phyloP scores from a whole-genome alignment of 108 stramenopile species.

The Fistulifera solaris region DNA sequence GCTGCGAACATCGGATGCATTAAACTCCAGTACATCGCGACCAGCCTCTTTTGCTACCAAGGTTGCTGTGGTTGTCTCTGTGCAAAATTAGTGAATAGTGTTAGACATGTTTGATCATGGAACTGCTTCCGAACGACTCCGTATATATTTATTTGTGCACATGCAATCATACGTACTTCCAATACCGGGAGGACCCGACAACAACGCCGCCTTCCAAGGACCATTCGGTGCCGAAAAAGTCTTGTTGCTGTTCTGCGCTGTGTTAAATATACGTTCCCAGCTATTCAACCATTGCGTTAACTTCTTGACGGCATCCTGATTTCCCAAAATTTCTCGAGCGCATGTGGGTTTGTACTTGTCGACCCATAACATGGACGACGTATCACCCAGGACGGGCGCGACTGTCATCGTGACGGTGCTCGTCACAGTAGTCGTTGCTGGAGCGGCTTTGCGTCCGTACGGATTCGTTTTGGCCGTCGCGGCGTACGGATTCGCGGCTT shows the following conservation, averaged over 20 bases:
- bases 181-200: conserved; percentile 97
- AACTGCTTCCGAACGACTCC: background rate
- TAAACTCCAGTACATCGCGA: conserved; percentile 90
- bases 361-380: conserved; percentile 73
- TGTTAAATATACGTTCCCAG: conserved; percentile 80
- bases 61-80: conserved; percentile 85
- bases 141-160: background rate
- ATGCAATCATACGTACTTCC: conserved; percentile 45
- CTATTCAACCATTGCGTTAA: conserved; percentile 46
- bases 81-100: conserved; percentile 2
- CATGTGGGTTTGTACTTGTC: conserved; percentile 82
- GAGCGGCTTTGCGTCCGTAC: conserved; percentile 16
- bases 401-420: background rate
- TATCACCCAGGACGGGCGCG: background rate
- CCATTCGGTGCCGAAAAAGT: conserved; percentile 35
- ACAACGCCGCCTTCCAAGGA: conserved; percentile 81
- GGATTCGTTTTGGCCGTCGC: conserved; percentile 28
- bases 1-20: conserved; percentile 91
- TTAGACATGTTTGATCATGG: background rate
- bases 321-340: conserved; percentile 69
- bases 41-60: conserved; percentile 76
- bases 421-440: background rate
- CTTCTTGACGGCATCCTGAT: conserved; percentile 52
- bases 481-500: conserved; percentile 26
- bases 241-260: conserved; percentile 32